Percentiles rank a stretch among this genome's conserved stretches.
Conservation (phyloP, 2,329 filamentous ascomycete genomes). For the Paramyrothecium sp. region DNA sequence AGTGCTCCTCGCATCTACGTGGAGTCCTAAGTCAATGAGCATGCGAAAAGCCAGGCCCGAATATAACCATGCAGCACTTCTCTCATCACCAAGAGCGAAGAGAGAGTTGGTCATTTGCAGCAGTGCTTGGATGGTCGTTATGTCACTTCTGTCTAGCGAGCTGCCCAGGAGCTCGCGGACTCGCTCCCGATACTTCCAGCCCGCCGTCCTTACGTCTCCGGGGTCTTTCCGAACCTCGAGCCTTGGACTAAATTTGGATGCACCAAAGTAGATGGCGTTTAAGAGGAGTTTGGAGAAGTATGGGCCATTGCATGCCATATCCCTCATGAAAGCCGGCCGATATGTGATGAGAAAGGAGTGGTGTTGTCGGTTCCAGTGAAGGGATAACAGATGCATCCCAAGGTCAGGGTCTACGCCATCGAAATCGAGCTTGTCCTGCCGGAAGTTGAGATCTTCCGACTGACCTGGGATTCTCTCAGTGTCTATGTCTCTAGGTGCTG, state of each 20-base stretch:
- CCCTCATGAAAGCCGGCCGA: slow-evolving; percentile 50
- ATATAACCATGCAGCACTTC: slow-evolving; percentile 56
- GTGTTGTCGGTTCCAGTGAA: slow-evolving; percentile 55
- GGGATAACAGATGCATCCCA: slow-evolving; percentile 46
- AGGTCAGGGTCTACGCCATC: slow-evolving; percentile 52
- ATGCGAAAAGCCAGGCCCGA: slow-evolving; percentile 55
- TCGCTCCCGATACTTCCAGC: slow-evolving; percentile 44
- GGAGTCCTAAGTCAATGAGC: slow-evolving; percentile 53
- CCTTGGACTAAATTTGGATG: slow-evolving; percentile 41
- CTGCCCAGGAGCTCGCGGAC: slow-evolving; percentile 44
- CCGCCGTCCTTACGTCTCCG: slow-evolving; percentile 44
- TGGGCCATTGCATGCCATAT: slow-evolving; percentile 51
- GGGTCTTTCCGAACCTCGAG: slow-evolving; percentile 42
- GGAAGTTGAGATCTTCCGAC: slow-evolving; percentile 45
- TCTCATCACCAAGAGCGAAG: slow-evolving; percentile 48
- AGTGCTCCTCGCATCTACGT: slow-evolving; percentile 34
- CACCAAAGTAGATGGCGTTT: slow-evolving; percentile 50
- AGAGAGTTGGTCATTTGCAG: slow-evolving; percentile 50
- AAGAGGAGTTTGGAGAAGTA: slow-evolving; percentile 57
- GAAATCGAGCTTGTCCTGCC: slow-evolving; percentile 48
- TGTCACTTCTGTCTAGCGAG: slow-evolving; percentile 44
- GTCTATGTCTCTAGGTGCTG: not conserved
- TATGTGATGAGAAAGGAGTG: slow-evolving; percentile 38
- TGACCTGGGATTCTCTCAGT: slow-evolving; percentile 29
- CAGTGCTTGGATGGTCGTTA: slow-evolving; percentile 54